Evolutionary conservation across 306 rosid species (phyloP), one percentile per base, ranked within the genome.

Genomic region (Trifolium repens): DNA sequence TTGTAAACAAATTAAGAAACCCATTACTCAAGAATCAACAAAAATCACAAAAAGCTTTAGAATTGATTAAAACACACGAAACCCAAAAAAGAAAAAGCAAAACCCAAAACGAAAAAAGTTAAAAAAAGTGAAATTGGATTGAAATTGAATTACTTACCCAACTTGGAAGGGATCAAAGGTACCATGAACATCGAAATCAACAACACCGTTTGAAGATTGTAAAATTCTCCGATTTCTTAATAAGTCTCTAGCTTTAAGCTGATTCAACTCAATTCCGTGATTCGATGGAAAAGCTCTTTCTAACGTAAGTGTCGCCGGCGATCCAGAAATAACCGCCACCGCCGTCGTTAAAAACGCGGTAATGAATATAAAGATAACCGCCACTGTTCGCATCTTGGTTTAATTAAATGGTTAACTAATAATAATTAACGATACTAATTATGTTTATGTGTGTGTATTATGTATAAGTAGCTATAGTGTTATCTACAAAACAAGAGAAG

Each of bases 261-360:
- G 78, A 74, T 81, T 84, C 87, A 92, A 8, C 75, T 92, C 93
- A 40, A 90, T 89, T 58, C 90, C 87, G 6, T 90, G 88, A 80
- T 85, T 86, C 35, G 84, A 10, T 46, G 97, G 92, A 83, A 90
- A 92, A 46, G 96, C 98, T 79, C 99, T 87, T 71, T 96, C 93
- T 73, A 96, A 78, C n/a, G 72, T 74, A 67, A 96, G 71, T 9
- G 82, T 79, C 34, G 82, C 82, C 87, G 96, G 93, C 60, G 92
- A 88, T 42, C 84, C 86, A 30, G 58, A 35, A 1, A 69, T 40
- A 3, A 46, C 84, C 76, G 17, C 71, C 76, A n/a, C 71, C 37
- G 72, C 86, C 57, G 76, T 82, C 78, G 73, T 40, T 22, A 84
- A 32, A 30, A 88, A 9, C 39, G 35, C 80, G 12, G 22, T 82